A percentile compares a stretch with the other conserved stretches of the same genome.
Conservation (phyloP, 768 basidiomycete genomes). For the Leucosporidium scottii region DNA sequence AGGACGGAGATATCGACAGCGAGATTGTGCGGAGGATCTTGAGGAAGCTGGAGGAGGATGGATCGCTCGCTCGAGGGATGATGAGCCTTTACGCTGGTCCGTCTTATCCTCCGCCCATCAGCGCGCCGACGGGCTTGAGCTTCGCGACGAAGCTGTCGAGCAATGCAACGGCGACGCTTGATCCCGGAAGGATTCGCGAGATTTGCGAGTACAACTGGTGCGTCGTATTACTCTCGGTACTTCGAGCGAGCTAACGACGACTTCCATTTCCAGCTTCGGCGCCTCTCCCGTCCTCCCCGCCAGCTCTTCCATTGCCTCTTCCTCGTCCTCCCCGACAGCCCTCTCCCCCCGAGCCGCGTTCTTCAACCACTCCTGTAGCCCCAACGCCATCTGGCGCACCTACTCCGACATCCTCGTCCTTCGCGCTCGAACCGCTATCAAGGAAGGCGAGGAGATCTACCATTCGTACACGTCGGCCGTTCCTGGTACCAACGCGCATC, state of each 20-base stretch:
- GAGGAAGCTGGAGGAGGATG: constrained; percentile 21
- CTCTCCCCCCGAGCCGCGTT: constrained; percentile 41
- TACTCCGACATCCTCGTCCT: constrained; percentile 41
- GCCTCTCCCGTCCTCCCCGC: constrained; percentile 31
- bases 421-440: constrained; percentile 35
- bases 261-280: neutral
- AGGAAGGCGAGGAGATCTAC: constrained; percentile 38
- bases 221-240: too few species aligned
- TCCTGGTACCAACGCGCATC: neutral
- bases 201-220: neutral
- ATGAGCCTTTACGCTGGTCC: neutral
- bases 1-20: constrained; percentile 58
- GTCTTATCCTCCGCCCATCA: neutral
- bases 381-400: constrained; percentile 36
- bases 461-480: constrained; percentile 14
- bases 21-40: constrained; percentile 63
- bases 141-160: too few species aligned
- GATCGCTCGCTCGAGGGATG: neutral
- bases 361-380: constrained; percentile 43
- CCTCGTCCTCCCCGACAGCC: constrained; percentile 40
- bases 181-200: neutral
- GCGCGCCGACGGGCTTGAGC: neutral
- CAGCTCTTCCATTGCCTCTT: constrained; percentile 42
- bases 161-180: neutral
- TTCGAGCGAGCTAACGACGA: neutral